Evolutionary conservation across 495 filamentous ascomycete genomes (phyloP), one percentile per base, ranked within the genome.

Genomic region (Penicillium odoratum): DNA sequence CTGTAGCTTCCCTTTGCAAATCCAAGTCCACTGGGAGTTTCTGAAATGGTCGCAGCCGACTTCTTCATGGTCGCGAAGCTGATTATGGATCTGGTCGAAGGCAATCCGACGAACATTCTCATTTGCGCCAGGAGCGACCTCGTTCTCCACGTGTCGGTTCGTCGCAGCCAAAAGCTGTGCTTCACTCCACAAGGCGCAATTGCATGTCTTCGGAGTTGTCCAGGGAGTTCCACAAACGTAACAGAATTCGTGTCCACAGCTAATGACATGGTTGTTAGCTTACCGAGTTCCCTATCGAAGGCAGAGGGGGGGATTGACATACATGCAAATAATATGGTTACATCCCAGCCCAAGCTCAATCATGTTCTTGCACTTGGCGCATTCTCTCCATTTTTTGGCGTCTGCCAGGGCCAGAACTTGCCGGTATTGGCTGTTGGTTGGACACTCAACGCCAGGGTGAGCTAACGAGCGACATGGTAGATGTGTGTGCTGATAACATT

Each of bases 211-310:
- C 48, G 21, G 21, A 2, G 21, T 21, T 21, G 2, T 21, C 21
- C 21, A 21, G 21, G 21, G 21, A 21, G 21, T 21, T 36, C 48
- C 48, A 51, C 48, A 51, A 4, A 33, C 31, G 31, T 51, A 51
- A 30, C 48, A 51, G 31, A 51, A 51, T 11, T 51, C 15, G 9
- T 51, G 11, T 7, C 48, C 48, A 18, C 48, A 51, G 4, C 48
- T 51, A 8, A 11, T 36, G 33, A 11, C 8, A 36, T 36, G 33
- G 10, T n/a, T 36, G n/a, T n/a, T 36, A 7, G 16, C 6, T 7
- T 3, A 36, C 36, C 16, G 30, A 4, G 18, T 21, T 9, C 18
- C 5, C 0, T n/a, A 10, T 51, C 30, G 0, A 7, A 16, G 13
- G 18, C 1, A 7, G 5, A 18, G 48, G 11, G 10, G 7, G 9